These are phyloP conservation scores for Brassica balearica DNA, from an alignment of 441 rosid genomes.

Conservation along the genomic window DNA sequence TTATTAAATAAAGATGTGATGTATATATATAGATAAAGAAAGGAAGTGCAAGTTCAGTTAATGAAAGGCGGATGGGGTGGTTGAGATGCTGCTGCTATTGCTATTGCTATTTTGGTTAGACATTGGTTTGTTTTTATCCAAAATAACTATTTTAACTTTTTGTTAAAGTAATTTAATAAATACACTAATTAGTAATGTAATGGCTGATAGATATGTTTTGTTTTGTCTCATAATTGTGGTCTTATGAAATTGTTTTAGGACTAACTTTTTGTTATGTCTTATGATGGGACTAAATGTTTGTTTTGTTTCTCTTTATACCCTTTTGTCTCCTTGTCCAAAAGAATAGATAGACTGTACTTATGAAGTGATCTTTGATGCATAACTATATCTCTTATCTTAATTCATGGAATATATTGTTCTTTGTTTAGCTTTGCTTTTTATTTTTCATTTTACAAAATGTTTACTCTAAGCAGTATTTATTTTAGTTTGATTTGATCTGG, in stretches of 20 bases:
- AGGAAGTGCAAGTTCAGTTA: conserved; percentile 38
- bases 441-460: not conserved
- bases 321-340: conserved; percentile 23
- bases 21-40: conserved; percentile 1
- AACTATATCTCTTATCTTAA: not conserved
- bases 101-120: conserved; percentile 35
- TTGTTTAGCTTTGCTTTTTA: not conserved
- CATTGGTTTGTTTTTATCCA: conserved; percentile 35
- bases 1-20: not conserved
- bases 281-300: not conserved
- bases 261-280: conserved; percentile 23
- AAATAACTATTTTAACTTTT: conserved; percentile 27
- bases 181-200: conserved; percentile 7
- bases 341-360: conserved; percentile 6
- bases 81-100: conserved; percentile 36
- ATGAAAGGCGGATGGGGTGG: conserved; percentile 45
- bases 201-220: not conserved
- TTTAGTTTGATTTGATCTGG: not conserved
- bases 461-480: not conserved
- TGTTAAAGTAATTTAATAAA: not conserved
- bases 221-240: conserved; percentile 30
- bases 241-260: conserved; percentile 9
- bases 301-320: conserved; percentile 10
- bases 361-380: not conserved
- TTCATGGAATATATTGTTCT: not conserved